These are phyloP conservation scores for Pisolithus sp. DNA, from an alignment of 768 basidiomycete genomes.

Conservation along the genomic window DNA sequence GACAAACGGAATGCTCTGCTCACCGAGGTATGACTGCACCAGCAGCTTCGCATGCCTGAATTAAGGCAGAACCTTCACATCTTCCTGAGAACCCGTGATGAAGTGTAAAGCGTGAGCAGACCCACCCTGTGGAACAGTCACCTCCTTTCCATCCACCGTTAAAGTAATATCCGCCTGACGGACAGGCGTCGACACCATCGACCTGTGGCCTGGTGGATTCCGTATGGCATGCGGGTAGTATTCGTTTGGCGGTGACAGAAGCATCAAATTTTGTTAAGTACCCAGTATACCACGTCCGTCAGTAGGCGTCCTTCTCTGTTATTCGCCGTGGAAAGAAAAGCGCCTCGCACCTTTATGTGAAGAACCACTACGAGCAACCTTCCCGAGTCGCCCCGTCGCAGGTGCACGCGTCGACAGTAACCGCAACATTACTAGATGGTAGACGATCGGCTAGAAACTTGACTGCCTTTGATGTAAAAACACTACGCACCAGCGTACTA, in stretches of 20 bases:
- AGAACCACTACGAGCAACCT: constrained; percentile 41
- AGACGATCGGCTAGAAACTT: background rate
- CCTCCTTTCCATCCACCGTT: constrained; percentile 95
- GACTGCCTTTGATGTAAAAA: background rate
- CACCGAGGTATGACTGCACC: constrained; percentile 78
- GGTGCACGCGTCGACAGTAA: constrained; percentile 53
- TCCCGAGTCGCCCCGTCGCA: constrained; percentile 65
- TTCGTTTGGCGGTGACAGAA: background rate
- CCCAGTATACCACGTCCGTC: background rate
- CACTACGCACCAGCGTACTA: constrained; percentile 3
- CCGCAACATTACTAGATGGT: constrained; percentile 49
- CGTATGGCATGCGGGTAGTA: background rate
- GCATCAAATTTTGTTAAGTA: background rate
- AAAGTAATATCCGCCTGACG: constrained; percentile 79
- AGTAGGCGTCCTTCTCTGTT: background rate
- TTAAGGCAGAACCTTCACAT: constrained; percentile 79
- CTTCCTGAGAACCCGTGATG: constrained; percentile 5
- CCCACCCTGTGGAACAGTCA: constrained; percentile 92
- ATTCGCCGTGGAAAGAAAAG: background rate
- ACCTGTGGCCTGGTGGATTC: constrained; percentile 43
- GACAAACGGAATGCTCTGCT: constrained; percentile 11
- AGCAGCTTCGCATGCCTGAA: constrained; percentile 92
- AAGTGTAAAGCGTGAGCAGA: constrained; percentile 8
- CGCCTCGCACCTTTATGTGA: constrained; percentile 27
- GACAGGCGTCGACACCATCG: constrained; percentile 59